Evolutionary conservation across 306 rosid genomes (phyloP).

Genomic region (Alnus glutinosa): DNA sequence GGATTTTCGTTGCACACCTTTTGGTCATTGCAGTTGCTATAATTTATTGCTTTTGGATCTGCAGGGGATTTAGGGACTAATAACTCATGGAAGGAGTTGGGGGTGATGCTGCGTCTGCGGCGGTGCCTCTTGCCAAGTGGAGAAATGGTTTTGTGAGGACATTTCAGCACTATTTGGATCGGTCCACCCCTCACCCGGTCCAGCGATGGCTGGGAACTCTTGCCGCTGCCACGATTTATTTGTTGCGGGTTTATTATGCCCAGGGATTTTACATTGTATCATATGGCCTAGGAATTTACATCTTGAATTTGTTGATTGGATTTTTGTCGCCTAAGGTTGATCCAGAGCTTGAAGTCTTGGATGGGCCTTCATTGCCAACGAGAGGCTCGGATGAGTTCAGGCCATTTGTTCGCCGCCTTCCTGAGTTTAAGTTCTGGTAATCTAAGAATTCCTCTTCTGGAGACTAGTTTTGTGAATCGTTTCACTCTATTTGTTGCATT

Average conservation of each 20-base stretch:
- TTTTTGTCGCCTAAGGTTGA: conserved; percentile 68
- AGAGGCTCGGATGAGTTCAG: conserved; percentile 65
- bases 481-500: neutral
- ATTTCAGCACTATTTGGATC: conserved; percentile 69
- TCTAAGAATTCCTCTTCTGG: conserved; percentile 1
- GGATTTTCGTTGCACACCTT: neutral
- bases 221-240: conserved; percentile 40
- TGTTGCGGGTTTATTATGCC: conserved; percentile 55
- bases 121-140: conserved; percentile 59
- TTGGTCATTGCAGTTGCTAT: neutral
- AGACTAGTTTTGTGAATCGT: neutral
- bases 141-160: conserved; percentile 45
- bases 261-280: conserved; percentile 67
- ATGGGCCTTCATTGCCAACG: conserved; percentile 67
- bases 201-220: conserved; percentile 72
- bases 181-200: conserved; percentile 53
- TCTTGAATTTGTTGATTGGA: conserved; percentile 66
- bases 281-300: conserved; percentile 62
- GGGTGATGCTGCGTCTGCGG: conserved; percentile 40
- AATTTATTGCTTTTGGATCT: neutral
- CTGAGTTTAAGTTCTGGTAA: conserved; percentile 82
- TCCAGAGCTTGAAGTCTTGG: conserved; percentile 63
- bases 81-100: conserved; percentile 54
- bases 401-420: conserved; percentile 75
- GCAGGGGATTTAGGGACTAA: conserved; percentile 25